These are phyloP conservation scores for Insectozyma bohioensis DNA, from an alignment of 1,139 yeast genomes.

Conservation along the genomic window DNA sequence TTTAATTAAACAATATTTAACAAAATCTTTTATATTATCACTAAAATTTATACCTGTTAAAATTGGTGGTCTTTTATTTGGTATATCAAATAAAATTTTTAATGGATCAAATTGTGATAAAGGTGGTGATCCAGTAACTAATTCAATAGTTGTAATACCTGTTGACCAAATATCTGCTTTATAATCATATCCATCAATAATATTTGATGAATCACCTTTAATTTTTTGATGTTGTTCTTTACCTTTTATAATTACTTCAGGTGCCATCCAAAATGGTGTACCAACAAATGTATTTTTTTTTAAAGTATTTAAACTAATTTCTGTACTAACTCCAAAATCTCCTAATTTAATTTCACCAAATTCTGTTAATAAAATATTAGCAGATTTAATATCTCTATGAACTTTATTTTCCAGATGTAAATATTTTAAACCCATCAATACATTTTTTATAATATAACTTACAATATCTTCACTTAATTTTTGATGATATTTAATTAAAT, in stretches of 20 bases:
- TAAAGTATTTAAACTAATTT: conserved; percentile 58
- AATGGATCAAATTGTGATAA: conserved; percentile 67
- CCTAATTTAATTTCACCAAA: conserved; percentile 69
- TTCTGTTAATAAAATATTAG: conserved; percentile 69
- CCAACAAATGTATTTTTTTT: conserved; percentile 79
- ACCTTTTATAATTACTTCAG: conserved; percentile 62
- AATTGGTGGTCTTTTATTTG: conserved; percentile 65
- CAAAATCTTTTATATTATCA: conserved; percentile 58
- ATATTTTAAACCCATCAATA: conserved; percentile 65
- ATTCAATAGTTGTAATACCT: conserved; percentile 79
- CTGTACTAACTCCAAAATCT: conserved; percentile 88
- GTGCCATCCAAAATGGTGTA: conserved; percentile 95
- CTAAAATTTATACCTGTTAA: conserved; percentile 47
- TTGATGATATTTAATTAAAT: conserved; percentile 55
- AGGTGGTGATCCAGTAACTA: conserved; percentile 75
- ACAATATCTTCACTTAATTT: conserved; percentile 57
- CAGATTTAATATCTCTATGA: conserved; percentile 86
- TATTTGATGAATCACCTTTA: conserved; percentile 68
- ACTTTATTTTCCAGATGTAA: conserved; percentile 71
- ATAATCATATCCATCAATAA: conserved; percentile 58
- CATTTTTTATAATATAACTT: conserved; percentile 58
- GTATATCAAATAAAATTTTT: conserved; percentile 72
- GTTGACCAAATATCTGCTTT: conserved; percentile 89
- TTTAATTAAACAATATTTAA: conserved; percentile 56
- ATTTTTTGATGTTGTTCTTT: conserved; percentile 60